phyloP scores from a whole-genome alignment of 495 filamentous ascomycete species.

The Penicillium coffeae region DNA sequence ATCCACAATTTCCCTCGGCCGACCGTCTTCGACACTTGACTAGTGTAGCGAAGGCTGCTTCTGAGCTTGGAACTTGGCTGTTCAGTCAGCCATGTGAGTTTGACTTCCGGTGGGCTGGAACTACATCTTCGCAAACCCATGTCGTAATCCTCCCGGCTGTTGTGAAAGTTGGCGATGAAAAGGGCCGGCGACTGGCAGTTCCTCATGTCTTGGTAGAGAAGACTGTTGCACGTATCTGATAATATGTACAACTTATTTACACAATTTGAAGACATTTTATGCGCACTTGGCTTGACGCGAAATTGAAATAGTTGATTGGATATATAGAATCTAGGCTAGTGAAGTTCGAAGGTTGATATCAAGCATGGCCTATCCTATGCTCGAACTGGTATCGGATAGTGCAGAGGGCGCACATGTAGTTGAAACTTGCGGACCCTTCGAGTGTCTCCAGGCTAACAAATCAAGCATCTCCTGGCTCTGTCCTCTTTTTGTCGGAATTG shows the following conservation, averaged over 20 bases:
- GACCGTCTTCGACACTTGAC: constrained; percentile 15
- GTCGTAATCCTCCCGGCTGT: constrained; percentile 15
- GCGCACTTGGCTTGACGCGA: not conserved
- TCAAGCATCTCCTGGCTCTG: constrained; percentile 20
- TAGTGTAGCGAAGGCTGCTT: constrained; percentile 11
- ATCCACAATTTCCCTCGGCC: constrained; percentile 4
- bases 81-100: constrained; percentile 26
- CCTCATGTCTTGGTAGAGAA: constrained; percentile 13
- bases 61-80: constrained; percentile 23
- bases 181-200: constrained; percentile 10
- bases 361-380: too few species aligned
- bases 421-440: constrained; percentile 9
- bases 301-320: not conserved
- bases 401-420: too few species aligned
- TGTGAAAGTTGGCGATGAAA: constrained; percentile 21
- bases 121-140: not conserved
- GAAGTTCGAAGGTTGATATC: too few species aligned
- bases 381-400: too few species aligned
- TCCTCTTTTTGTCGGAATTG: too few species aligned
- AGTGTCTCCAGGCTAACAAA: constrained; percentile 22
- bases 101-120: constrained; percentile 14
- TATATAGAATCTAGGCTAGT: too few species aligned
- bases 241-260: too few species aligned
- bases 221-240: constrained; percentile 3
- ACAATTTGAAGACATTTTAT: too few species aligned